Evolutionary conservation across 257 asterid genomes (phyloP).

Genomic region (Oldenlandia corymbosa): DNA sequence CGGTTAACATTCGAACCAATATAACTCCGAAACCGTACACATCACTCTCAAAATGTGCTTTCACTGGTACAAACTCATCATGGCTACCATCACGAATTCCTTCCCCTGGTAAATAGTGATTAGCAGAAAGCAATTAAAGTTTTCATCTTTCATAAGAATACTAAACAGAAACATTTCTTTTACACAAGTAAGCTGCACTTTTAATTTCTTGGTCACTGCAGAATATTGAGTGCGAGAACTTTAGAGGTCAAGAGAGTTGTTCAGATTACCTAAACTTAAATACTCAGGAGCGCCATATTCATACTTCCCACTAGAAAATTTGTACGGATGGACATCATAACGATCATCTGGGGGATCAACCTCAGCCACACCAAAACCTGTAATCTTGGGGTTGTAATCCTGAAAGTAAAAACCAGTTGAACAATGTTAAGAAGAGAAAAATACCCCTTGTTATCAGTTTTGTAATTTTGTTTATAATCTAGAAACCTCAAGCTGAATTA

Average conservation of each 20-base stretch:
- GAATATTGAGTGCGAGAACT: too few relatives aligned
- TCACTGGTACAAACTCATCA: too few relatives aligned
- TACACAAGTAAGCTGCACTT: too few relatives aligned
- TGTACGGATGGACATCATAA: slow-evolving; percentile 45
- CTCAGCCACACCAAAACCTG: slow-evolving; percentile 66
- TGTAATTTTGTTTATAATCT: too few relatives aligned
- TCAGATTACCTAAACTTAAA: slow-evolving; percentile 44
- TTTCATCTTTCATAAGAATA: too few relatives aligned
- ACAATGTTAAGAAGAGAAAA: neutral
- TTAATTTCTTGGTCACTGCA: too few relatives aligned
- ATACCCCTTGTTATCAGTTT: neutral
- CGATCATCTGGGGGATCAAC: slow-evolving; percentile 33
- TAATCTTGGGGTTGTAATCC: slow-evolving; percentile 59
- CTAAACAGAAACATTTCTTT: too few relatives aligned
- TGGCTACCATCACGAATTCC: too few relatives aligned
- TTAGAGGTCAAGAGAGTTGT: neutral
- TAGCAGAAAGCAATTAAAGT: too few relatives aligned
- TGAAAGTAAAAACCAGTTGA: slow-evolving; percentile 13
- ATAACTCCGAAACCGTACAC: neutral
- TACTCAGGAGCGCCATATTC: slow-evolving; percentile 70
- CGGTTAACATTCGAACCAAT: neutral
- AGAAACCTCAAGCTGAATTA: too few relatives aligned
- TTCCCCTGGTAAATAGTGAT: too few relatives aligned
- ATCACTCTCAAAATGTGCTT: neutral
- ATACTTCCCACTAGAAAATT: too few relatives aligned